Conservation (phyloP, 2,329 filamentous ascomycete species). For the Beauveria australis region DNA sequence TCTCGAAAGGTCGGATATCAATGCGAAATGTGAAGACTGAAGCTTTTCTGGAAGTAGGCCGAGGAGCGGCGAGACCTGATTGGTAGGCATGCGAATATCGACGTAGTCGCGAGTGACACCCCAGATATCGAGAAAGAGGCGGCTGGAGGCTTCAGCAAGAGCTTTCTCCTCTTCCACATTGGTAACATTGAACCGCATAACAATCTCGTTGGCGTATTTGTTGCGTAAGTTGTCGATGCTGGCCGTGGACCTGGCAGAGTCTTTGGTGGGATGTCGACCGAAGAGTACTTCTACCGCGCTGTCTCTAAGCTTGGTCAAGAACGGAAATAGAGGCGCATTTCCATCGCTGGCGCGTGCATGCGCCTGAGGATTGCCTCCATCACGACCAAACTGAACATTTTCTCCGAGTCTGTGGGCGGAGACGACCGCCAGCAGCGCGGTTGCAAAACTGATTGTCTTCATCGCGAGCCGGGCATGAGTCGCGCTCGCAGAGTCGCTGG, state of each 20-base stretch:
- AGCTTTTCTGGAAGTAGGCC: constrained; percentile 69
- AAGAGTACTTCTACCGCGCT: constrained; percentile 42
- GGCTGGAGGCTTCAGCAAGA: constrained; percentile 63
- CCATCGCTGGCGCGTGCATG: constrained; percentile 12
- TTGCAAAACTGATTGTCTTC: constrained; percentile 6
- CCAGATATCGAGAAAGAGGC: constrained; percentile 86
- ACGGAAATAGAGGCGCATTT: constrained; percentile 32
- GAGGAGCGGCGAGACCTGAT: constrained; percentile 70
- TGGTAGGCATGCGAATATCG: constrained; percentile 71
- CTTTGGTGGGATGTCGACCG: constrained; percentile 32
- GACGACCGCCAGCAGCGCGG: not conserved
- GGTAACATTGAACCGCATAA: constrained; percentile 78
- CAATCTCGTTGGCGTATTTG: constrained; percentile 71
- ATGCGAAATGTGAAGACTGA: constrained; percentile 59
- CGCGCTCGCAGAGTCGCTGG: not conserved
- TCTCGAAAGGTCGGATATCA: constrained; percentile 74
- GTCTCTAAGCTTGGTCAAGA: constrained; percentile 43
- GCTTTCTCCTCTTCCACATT: constrained; percentile 59
- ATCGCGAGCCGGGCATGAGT: constrained; percentile 1
- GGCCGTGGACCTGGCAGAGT: constrained; percentile 15
- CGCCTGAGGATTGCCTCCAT: not conserved
- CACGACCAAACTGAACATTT: not conserved
- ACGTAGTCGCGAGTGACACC: constrained; percentile 73
- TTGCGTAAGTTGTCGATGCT: constrained; percentile 27
- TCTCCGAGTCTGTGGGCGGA: not conserved